phyloP scores from a whole-genome alignment of 371 early-diverging fungal species.

The Syncephalastrum monosporum region DNA sequence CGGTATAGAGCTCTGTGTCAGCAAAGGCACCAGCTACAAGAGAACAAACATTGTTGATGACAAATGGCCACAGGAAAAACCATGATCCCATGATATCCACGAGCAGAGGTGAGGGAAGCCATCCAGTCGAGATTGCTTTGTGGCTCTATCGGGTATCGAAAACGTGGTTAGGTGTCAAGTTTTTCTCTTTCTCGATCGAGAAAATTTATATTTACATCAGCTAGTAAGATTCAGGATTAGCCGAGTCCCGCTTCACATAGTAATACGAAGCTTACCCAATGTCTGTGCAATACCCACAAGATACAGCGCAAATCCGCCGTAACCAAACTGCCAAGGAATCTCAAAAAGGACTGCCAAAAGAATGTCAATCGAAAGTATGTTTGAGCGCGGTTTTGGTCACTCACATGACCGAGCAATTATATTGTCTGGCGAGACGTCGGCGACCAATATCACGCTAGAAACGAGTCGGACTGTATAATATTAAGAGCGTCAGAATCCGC shows the following conservation, averaged over 20 bases:
- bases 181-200: background rate
- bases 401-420: constrained; percentile 28
- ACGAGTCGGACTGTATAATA: constrained; percentile 22
- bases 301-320: constrained; percentile 26
- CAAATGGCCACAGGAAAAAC: constrained; percentile 34
- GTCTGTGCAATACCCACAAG: constrained; percentile 33
- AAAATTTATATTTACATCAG: no score
- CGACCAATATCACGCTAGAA: constrained; percentile 20
- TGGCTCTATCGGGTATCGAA: constrained; percentile 29
- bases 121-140: constrained; percentile 36
- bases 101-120: constrained; percentile 42
- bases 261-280: background rate
- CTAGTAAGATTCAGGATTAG: no score
- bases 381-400: constrained; percentile 4
- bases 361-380: background rate
- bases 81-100: constrained; percentile 39
- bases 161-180: constrained; percentile 1
- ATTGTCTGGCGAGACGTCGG: constrained; percentile 20
- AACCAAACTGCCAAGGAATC: constrained; percentile 33
- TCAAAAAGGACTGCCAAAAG: constrained; percentile 19
- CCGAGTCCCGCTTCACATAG: no score
- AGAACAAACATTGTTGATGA: constrained; percentile 36
- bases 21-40: constrained; percentile 42
- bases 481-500: background rate
- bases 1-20: constrained; percentile 16